Base-by-base conservation (phyloP, 768 basidiomycete species). In the Cystoderma amianthinum region DNA sequence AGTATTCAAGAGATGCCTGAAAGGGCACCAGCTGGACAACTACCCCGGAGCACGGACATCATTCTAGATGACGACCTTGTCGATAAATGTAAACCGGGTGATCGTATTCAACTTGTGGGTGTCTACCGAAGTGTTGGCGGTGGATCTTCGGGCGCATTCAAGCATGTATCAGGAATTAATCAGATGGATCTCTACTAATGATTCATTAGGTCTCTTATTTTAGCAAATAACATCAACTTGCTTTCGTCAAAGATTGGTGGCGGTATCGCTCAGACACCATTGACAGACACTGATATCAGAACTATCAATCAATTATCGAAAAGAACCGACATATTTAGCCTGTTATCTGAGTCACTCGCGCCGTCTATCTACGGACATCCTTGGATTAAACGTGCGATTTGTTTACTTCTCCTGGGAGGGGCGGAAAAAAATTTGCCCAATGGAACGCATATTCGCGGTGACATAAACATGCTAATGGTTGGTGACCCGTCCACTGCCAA, bases 1-100 rank as follows among this genome's bases (percentile, higher is more conserved):
- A 92, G 83, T 60, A 98, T 99, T 47, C 96, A 99, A 66, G 96
- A 99, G 58, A 98, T 99, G 95, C 96, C 96, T 2, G 96, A 99
- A 64, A 82, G 96, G 17, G 94, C 96, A 11, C 96, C 96, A 18
- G 88, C 96, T 33, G 96, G 96, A 20, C 95, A 97, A 61, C 71
- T 99, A 20, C 96, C 96, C 34, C 76, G 96, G 36, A 94, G 93
- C 53, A 93, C 92, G 24, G 96, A 99, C 60, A 85, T 98, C 39
- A 88, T 97, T 34, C 64, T 97, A 48, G 95, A 96, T 50, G 94
- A 96, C 48, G 96, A 99, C 60, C 68, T 98, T 38, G 96, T 99
- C 22, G 96, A 99, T 64, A 84, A 80, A 55, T 96, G 92, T 60
- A 99, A 99, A 62, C 95, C 96, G 4, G 96, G 96, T 30, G 96